Evolutionary conservation across 441 rosid genomes (phyloP).

Genomic region (Raphanus hybrid): DNA sequence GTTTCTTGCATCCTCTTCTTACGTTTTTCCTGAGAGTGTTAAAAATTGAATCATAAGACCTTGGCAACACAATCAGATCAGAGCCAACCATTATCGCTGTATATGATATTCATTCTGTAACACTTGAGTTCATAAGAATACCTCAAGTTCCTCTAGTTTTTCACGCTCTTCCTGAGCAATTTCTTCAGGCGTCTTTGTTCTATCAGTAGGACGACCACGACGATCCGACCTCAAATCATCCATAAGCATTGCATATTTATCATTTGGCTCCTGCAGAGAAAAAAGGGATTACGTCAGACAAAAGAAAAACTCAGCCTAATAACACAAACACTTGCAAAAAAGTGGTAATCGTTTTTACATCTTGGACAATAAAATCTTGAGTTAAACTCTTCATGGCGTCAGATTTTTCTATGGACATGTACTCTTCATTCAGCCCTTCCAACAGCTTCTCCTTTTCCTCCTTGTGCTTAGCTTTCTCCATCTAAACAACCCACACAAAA

Average conservation of each 20-base stretch:
- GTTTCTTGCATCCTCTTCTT: constrained; percentile 76
- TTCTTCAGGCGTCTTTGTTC: constrained; percentile 91
- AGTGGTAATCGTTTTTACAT: constrained; percentile 17
- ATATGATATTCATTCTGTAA: not conserved
- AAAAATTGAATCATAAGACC: constrained; percentile 16
- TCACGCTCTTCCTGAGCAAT: constrained; percentile 89
- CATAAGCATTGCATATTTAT: constrained; percentile 66
- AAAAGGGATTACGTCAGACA: constrained; percentile 20
- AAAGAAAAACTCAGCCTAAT: constrained; percentile 14
- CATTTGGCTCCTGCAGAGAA: constrained; percentile 49
- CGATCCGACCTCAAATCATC: constrained; percentile 64
- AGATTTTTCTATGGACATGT: constrained; percentile 70
- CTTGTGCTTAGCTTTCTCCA: constrained; percentile 84
- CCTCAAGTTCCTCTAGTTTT: constrained; percentile 79
- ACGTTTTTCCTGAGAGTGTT: constrained; percentile 69
- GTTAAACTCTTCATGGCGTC: constrained; percentile 61
- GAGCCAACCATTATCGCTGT: not conserved
- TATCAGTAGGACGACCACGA: constrained; percentile 83
- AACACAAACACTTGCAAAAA: constrained; percentile 12
- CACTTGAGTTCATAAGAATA: constrained; percentile 39
- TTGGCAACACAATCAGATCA: constrained; percentile 11
- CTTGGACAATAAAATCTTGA: constrained; percentile 44
- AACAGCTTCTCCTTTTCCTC: constrained; percentile 79
- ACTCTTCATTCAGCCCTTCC: constrained; percentile 79
- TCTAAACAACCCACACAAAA: constrained; percentile 48